A percentile compares a stretch with the other conserved stretches of the same genome.
These are phyloP conservation scores for Yarrowia alimentaria DNA, from an alignment of 805 yeast genomes.

Conservation along the genomic window DNA sequence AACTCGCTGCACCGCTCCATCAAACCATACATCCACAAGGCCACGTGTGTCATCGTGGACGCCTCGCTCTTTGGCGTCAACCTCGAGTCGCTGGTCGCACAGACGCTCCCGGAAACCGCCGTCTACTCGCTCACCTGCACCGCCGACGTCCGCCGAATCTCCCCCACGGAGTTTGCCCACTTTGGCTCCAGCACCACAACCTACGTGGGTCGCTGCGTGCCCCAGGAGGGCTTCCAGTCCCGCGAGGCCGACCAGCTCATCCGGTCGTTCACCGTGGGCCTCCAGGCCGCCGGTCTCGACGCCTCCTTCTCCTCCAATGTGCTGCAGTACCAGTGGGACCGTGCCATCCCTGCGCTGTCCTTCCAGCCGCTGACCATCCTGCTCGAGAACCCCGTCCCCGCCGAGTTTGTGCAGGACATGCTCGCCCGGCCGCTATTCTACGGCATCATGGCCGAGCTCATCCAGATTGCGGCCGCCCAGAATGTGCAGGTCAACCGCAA, in stretches of 20 bases:
- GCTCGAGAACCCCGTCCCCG: conserved; percentile 69
- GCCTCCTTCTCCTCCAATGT: conserved; percentile 30
- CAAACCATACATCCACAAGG: conserved; percentile 29
- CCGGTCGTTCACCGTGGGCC: conserved; percentile 28
- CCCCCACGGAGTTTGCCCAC: conserved; percentile 25
- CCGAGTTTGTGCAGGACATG: conserved; percentile 58
- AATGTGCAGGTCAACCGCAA: conserved; percentile 65
- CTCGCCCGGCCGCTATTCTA: conserved; percentile 81
- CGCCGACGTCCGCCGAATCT: conserved; percentile 28
- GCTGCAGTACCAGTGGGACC: conserved; percentile 65
- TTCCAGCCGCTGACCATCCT: conserved; percentile 73
- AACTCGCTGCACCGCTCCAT: conserved; percentile 29
- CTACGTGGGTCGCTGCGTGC: conserved; percentile 21
- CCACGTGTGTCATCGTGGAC: conserved; percentile 32
- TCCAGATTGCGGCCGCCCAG: conserved; percentile 58
- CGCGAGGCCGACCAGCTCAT: conserved; percentile 18
- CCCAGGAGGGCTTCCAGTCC: conserved; percentile 20
- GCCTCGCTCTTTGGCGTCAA: conserved; percentile 30
- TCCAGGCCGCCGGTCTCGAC: conserved; percentile 34
- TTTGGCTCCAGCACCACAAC: conserved; percentile 25
- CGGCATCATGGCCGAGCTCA: conserved; percentile 74
- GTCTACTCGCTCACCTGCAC: conserved; percentile 30
- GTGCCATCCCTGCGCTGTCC: conserved; percentile 74
- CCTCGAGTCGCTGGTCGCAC: conserved; percentile 29
- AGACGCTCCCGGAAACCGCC: conserved; percentile 31